A percentile compares a stretch with the other conserved stretches of the same genome.
These are phyloP conservation scores for Fusarium kyushuense DNA, from an alignment of 2,329 filamentous ascomycete genomes.

Conservation along the genomic window DNA sequence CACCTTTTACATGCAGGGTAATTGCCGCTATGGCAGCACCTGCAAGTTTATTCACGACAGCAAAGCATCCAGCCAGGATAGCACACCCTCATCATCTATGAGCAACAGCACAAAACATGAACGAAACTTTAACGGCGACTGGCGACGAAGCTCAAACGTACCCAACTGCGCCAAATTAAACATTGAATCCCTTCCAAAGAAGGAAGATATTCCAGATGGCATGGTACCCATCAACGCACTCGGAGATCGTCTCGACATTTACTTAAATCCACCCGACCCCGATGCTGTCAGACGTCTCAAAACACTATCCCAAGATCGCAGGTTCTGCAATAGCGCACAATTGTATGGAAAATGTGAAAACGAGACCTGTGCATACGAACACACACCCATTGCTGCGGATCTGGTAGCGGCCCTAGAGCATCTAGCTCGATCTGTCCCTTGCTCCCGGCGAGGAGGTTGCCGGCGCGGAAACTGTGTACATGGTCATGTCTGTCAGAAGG, in stretches of 20 bases:
- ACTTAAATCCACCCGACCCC: slow-evolving; percentile 14
- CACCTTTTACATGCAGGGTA: slow-evolving; percentile 37
- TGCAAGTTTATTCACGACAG: slow-evolving; percentile 37
- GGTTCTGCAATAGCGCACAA: slow-evolving; percentile 41
- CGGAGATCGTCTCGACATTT: slow-evolving; percentile 38
- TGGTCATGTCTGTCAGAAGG: slow-evolving; percentile 42
- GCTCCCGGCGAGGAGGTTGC: slow-evolving; percentile 30
- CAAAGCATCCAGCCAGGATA: slow-evolving; percentile 29
- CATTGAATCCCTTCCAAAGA: slow-evolving; percentile 26
- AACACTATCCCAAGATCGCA: slow-evolving; percentile 20
- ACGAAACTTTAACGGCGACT: slow-evolving; percentile 10
- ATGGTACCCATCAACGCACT: slow-evolving; percentile 30
- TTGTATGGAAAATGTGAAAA: slow-evolving; percentile 33
- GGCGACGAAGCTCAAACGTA: slow-evolving; percentile 9
- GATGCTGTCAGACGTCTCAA: slow-evolving; percentile 31
- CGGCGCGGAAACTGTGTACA: slow-evolving; percentile 31
- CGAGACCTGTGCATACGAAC: slow-evolving; percentile 37
- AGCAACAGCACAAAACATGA: slow-evolving; percentile 18
- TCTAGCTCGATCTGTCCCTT: slow-evolving; percentile 37
- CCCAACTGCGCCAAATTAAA: slow-evolving; percentile 12
- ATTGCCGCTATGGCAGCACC: slow-evolving; percentile 42
- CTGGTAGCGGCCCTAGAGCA: slow-evolving; percentile 32
- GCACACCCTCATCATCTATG: slow-evolving; percentile 22
- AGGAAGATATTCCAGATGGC: slow-evolving; percentile 30
- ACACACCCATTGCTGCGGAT: slow-evolving; percentile 31